phyloP scores from a whole-genome alignment of 768 basidiomycete genomes.

The Mycena olivaceomarginata region DNA sequence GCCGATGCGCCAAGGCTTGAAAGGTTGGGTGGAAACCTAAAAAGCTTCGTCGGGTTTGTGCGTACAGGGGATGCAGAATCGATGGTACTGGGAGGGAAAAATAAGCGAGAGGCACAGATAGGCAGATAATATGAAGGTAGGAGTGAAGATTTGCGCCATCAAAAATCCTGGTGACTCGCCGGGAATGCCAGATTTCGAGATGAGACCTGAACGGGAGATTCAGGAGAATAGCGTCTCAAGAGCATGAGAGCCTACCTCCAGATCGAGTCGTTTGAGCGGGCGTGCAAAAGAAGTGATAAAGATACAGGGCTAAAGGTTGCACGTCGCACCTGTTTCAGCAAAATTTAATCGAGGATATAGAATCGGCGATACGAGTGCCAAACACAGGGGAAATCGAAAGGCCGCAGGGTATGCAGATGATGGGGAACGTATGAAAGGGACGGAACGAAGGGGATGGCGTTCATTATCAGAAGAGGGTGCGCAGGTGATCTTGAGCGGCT shows the following conservation, averaged over 20 bases:
- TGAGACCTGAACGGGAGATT: no score
- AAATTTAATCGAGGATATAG: not conserved
- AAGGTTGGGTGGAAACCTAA: no score
- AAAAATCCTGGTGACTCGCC: no score
- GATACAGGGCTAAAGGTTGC: constrained; percentile 1
- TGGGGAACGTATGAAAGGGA: not conserved
- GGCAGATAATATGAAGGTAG: no score
- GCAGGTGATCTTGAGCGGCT: constrained; percentile 5
- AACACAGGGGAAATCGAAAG: constrained; percentile 3
- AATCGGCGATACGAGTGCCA: not conserved
- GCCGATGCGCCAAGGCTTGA: not conserved
- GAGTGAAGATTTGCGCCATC: no score
- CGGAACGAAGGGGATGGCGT: not conserved
- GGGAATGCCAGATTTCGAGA: no score
- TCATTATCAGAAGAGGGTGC: not conserved
- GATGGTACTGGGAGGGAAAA: no score
- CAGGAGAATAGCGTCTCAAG: not conserved
- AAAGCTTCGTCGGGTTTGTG: no score
- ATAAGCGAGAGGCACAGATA: no score
- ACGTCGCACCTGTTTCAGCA: not conserved
- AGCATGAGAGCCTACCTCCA: constrained; percentile 12
- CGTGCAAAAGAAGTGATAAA: not conserved
- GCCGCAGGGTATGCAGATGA: not conserved
- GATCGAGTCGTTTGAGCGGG: constrained; percentile 5
- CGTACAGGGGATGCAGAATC: no score